Base-by-base conservation (phyloP, 139 green algal species). In the Chlamydomonas sp. region DNA sequence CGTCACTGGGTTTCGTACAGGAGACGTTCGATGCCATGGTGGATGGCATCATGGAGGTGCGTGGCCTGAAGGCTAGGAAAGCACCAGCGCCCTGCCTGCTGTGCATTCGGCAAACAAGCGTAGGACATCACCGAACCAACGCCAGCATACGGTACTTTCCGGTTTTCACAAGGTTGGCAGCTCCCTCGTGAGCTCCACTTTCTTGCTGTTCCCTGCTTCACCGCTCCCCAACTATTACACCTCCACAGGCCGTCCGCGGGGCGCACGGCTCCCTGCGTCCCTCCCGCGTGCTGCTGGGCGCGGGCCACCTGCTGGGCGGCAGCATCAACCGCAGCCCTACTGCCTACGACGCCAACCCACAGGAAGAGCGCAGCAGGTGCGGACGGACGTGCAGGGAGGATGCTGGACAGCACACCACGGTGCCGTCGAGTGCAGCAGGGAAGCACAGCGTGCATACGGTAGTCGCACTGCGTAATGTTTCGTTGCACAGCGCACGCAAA, bases 301-400 rank as follows among this genome's bases (percentile, higher is more conserved):
- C 58, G 6, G 94, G 91, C 1, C 85, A 96, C 58, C 90, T 97
- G 88, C 62, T 93, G 77, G 93, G 89, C 2, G 96, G 91, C 61
- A 97, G 95, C 86, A 94, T 96, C 72, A 98, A 98, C 89, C 92
- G 96, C 88, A 97, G 94, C 91, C 96, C 96, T 15, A 97, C 93
- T 12, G 95, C 96, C 4, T 98, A 98, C 84, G 14, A 91, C 61
- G 88, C 83, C 31, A 98, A 98, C 93, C 95, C 96, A 1, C 73
- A 68, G 6, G 84, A 93, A 62, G 96, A 98, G 88, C 87, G 96
- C 0, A 83, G 71, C 31, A 72, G 63, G 86, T 87, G 80, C 14
- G 86, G 0, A 49, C 31, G 31, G 31, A 49, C 31, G 31, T 49
- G 31, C 31, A 49, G 31, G 31, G 31, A 49, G 31, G 31, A 49